Percentiles rank a stretch among this genome's conserved stretches.
These are phyloP conservation scores for Plectosphaerella sp. DNA, from an alignment of 2,329 filamentous ascomycete species.

Conservation along the genomic window DNA sequence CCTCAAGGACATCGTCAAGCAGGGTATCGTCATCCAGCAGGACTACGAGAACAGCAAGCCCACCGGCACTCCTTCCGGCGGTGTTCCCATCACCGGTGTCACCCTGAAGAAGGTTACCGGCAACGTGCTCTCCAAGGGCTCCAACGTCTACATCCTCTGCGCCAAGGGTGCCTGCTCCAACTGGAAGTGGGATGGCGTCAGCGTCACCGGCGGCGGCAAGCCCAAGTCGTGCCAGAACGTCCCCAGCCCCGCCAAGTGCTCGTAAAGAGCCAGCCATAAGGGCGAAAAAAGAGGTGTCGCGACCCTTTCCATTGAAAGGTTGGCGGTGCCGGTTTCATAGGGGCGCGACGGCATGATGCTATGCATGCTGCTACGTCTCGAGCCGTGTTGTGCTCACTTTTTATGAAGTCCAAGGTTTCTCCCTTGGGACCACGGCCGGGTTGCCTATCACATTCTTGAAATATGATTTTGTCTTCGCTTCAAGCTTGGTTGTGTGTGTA, in stretches of 20 bases:
- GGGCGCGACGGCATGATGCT: too few relatives aligned
- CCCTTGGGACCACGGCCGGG: too few relatives aligned
- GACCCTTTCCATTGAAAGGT: too few relatives aligned
- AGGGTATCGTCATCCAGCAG: slow-evolving; percentile 34
- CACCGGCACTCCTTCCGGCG: slow-evolving; percentile 36
- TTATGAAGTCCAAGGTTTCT: too few relatives aligned
- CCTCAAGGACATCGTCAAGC: slow-evolving; percentile 34
- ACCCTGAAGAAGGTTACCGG: slow-evolving; percentile 39
- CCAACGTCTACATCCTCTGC: slow-evolving; percentile 49
- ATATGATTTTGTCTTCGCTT: too few relatives aligned
- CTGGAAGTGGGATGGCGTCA: slow-evolving; percentile 48
- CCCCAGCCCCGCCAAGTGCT: slow-evolving; percentile 14
- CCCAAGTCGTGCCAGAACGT: slow-evolving; percentile 19
- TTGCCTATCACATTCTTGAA: too few relatives aligned
- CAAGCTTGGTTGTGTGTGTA: too few relatives aligned
- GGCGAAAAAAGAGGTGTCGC: too few relatives aligned
- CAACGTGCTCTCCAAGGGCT: slow-evolving; percentile 30
- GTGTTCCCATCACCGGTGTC: slow-evolving; percentile 49
- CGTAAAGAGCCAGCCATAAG: neutral
- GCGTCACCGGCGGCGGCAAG: slow-evolving; percentile 45
- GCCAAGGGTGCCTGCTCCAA: slow-evolving; percentile 43
- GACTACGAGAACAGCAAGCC: slow-evolving; percentile 43
- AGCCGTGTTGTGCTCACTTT: too few relatives aligned
- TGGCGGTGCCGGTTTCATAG: too few relatives aligned
- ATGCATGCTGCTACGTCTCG: too few relatives aligned